A percentile compares a stretch with the other conserved stretches of the same genome.
These are phyloP conservation scores for Yamadazyma paraphyllophila DNA, from an alignment of 805 yeast species.

Conservation along the genomic window DNA sequence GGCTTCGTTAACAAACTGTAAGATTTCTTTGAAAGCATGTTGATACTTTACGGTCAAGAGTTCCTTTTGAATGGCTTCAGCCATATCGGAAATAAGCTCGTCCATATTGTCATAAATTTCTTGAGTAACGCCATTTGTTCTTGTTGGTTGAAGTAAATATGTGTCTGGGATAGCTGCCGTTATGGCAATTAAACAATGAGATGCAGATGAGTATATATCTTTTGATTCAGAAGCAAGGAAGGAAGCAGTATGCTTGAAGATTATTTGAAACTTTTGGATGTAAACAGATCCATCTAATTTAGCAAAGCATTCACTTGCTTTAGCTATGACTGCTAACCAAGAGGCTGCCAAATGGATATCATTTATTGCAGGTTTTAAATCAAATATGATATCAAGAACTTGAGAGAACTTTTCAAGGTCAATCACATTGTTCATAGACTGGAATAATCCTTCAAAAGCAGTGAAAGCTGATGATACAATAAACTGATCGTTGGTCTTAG, in stretches of 20 bases:
- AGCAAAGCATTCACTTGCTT: conserved; percentile 53
- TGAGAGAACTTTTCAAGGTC: conserved; percentile 62
- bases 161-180: conserved; percentile 63
- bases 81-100: conserved; percentile 48
- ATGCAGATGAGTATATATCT: conserved; percentile 69
- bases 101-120: conserved; percentile 58
- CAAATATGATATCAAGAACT: conserved; percentile 69
- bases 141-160: conserved; percentile 51
- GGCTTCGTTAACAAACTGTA: conserved; percentile 63
- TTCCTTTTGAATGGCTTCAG: conserved; percentile 52
- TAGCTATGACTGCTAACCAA: conserved; percentile 93
- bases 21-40: conserved; percentile 69
- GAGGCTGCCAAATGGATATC: conserved; percentile 88
- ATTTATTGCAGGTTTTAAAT: conserved; percentile 74
- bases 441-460: conserved; percentile 79
- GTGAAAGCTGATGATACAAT: conserved; percentile 78
- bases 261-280: conserved; percentile 52
- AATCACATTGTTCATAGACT: conserved; percentile 56
- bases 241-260: conserved; percentile 48
- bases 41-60: conserved; percentile 72
- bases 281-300: conserved; percentile 41
- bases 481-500: conserved; percentile 81
- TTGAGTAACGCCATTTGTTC: conserved; percentile 36
- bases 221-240: conserved; percentile 66
- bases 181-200: conserved; percentile 84